Evolutionary conservation across 2,329 filamentous ascomycete species (phyloP).

Genomic region (Alternaria incomplexa): DNA sequence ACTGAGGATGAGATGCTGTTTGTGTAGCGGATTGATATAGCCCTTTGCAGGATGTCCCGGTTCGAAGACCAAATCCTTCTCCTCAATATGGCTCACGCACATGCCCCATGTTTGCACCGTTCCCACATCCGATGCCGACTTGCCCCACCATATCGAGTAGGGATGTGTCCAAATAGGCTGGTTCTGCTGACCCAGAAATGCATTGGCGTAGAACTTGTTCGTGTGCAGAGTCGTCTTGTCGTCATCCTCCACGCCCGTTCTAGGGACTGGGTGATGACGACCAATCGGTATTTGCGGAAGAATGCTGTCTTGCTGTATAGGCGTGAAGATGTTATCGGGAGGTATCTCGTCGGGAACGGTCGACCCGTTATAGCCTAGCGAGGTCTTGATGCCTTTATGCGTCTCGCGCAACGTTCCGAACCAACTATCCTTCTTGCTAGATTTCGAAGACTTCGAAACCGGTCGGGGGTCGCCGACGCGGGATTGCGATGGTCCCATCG

Average conservation of each 20-base stretch:
- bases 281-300: slow-evolving; percentile 49
- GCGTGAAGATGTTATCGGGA: slow-evolving; percentile 49
- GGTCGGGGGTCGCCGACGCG: neutral
- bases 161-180: slow-evolving; percentile 75
- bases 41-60: slow-evolving; percentile 44
- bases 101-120: slow-evolving; percentile 54
- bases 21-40: slow-evolving; percentile 77
- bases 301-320: slow-evolving; percentile 50
- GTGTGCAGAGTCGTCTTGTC: slow-evolving; percentile 63
- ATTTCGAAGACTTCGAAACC: neutral
- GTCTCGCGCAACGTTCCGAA: slow-evolving; percentile 14
- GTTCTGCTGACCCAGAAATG: slow-evolving; percentile 76
- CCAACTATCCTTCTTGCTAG: slow-evolving; percentile 5
- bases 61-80: slow-evolving; percentile 71
- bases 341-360: slow-evolving; percentile 11
- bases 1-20: slow-evolving; percentile 81
- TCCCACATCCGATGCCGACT: slow-evolving; percentile 61
- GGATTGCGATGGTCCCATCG: slow-evolving; percentile 17
- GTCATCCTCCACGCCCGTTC: slow-evolving; percentile 47
- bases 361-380: slow-evolving; percentile 12
- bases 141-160: slow-evolving; percentile 55
- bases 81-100: slow-evolving; percentile 65
- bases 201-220: slow-evolving; percentile 75
- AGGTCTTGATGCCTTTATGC: slow-evolving; percentile 8
- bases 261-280: slow-evolving; percentile 50